These are phyloP conservation scores for Jaminaea rosea DNA, from an alignment of 1,284 basidiomycete species.

Conservation along the genomic window DNA sequence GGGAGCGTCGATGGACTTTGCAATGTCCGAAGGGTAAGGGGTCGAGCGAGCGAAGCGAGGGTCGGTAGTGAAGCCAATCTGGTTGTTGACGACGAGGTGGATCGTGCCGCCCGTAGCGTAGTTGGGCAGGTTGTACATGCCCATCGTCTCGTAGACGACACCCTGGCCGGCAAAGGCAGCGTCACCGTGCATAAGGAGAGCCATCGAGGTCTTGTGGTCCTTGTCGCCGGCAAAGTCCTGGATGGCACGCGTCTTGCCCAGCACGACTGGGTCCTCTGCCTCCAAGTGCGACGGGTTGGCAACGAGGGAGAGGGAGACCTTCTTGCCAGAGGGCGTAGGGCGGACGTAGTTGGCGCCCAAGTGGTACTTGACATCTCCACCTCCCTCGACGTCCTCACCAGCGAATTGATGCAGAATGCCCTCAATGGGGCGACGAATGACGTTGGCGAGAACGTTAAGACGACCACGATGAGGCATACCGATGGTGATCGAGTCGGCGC, in stretches of 20 bases:
- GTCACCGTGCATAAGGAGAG: slow-evolving; percentile 90
- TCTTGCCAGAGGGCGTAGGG: slow-evolving; percentile 95
- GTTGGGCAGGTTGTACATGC: slow-evolving; percentile 86
- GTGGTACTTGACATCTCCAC: slow-evolving; percentile 98
- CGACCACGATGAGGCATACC: slow-evolving; percentile 99
- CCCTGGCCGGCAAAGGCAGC: slow-evolving; percentile 98
- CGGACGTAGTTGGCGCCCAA: slow-evolving; percentile 97
- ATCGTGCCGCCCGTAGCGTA: slow-evolving; percentile 98
- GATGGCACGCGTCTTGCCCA: slow-evolving; percentile 92
- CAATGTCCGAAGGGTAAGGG: slow-evolving; percentile 97
- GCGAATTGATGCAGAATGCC: slow-evolving; percentile 97
- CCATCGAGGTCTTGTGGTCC: slow-evolving; percentile 56
- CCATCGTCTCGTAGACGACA: slow-evolving; percentile 98
- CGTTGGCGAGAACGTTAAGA: slow-evolving; percentile 94
- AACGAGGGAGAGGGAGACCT: slow-evolving; percentile 91
- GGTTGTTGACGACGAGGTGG: slow-evolving; percentile 98
- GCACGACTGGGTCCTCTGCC: slow-evolving; percentile 91
- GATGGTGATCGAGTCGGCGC: slow-evolving; percentile 90
- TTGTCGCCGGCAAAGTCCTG: slow-evolving; percentile 91
- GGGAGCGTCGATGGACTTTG: slow-evolving; percentile 94
- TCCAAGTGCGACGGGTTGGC: slow-evolving; percentile 98
- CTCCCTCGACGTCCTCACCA: slow-evolving; percentile 53
- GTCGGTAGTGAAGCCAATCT: slow-evolving; percentile 99
- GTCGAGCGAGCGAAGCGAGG: slow-evolving; percentile 95
- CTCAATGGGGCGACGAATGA: slow-evolving; percentile 96